Evolutionary conservation across 208 protist genomes (phyloP).

Genomic region (Wallacemonas sp.): DNA sequence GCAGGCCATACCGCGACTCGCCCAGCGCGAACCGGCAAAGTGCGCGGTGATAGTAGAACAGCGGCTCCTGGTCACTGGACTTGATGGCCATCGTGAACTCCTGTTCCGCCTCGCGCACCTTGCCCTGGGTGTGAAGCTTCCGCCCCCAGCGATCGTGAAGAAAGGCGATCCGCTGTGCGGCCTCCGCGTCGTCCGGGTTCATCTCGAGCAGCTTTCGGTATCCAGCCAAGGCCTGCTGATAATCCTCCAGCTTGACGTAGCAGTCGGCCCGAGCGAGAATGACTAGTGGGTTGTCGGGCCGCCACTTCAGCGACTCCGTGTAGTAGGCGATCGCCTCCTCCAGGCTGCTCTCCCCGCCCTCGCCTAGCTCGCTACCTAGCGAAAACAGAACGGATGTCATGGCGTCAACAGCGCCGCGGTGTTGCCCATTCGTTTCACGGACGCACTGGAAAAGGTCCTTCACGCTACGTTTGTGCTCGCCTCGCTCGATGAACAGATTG

Average conservation of each 20-base stretch:
- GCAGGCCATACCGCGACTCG: slow-evolving; percentile 73
- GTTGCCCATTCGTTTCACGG: slow-evolving; percentile 75
- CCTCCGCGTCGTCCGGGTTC: slow-evolving; percentile 47
- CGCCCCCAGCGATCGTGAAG: slow-evolving; percentile 84
- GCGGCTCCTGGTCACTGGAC: slow-evolving; percentile 50
- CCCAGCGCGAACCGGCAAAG: slow-evolving; percentile 77
- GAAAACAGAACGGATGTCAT: slow-evolving; percentile 84
- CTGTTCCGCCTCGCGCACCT: slow-evolving; percentile 56
- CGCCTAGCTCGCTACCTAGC: slow-evolving; percentile 57
- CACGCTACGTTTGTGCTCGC: slow-evolving; percentile 67
- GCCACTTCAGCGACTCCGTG: slow-evolving; percentile 87
- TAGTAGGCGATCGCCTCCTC: slow-evolving; percentile 81
- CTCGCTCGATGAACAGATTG: slow-evolving; percentile 54
- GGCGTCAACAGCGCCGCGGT: slow-evolving; percentile 72
- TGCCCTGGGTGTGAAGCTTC: slow-evolving; percentile 51
- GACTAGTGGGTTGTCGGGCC: slow-evolving; percentile 75
- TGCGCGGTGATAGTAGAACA: slow-evolving; percentile 86
- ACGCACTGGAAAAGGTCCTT: slow-evolving; percentile 83
- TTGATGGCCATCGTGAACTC: slow-evolving; percentile 89
- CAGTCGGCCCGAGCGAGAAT: slow-evolving; percentile 84
- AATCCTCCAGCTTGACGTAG: slow-evolving; percentile 82
- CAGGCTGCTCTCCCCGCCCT: slow-evolving; percentile 17
- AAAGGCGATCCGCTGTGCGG: slow-evolving; percentile 58
- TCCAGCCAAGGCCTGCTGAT: slow-evolving; percentile 68
- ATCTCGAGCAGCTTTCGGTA: slow-evolving; percentile 64